Percentiles rank a stretch among this genome's conserved stretches.
phyloP scores from a whole-genome alignment of 176 grass and related monocot species.

The Raddia guianensis region DNA sequence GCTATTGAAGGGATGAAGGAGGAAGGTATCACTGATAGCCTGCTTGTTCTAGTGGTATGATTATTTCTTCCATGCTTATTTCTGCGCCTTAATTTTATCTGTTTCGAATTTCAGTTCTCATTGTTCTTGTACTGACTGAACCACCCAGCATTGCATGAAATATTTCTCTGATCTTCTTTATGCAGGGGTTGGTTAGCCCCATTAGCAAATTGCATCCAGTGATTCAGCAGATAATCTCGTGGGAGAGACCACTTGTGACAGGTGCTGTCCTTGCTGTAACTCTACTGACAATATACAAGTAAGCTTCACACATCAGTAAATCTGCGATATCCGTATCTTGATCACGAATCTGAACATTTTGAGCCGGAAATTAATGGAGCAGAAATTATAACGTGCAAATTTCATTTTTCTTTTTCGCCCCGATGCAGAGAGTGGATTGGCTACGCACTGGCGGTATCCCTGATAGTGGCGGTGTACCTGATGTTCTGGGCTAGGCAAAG shows the following conservation, averaged over 20 bases:
- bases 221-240: conserved; percentile 55
- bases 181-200: conserved; percentile 69
- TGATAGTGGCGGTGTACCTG: conserved; percentile 38
- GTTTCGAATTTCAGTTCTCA: neutral
- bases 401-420: neutral
- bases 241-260: conserved; percentile 61
- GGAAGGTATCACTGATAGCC: conserved; percentile 79
- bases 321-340: neutral
- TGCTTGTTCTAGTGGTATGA: conserved; percentile 73
- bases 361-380: neutral
- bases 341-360: neutral
- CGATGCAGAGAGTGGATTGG: conserved; percentile 68
- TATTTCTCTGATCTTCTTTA: neutral
- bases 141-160: neutral
- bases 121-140: conserved; percentile 2
- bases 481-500: conserved; percentile 66
- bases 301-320: conserved; percentile 4
- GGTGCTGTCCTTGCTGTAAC: conserved; percentile 33
- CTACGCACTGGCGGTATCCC: conserved; percentile 40
- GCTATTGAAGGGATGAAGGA: conserved; percentile 67
- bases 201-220: conserved; percentile 48
- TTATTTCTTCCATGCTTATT: neutral
- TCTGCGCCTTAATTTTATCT: neutral
- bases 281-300: conserved; percentile 81
- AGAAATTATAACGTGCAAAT: neutral